These are phyloP conservation scores for Climacium dendroides DNA, from an alignment of 225 moss, liverwort and hornwort species.

Conservation along the genomic window DNA sequence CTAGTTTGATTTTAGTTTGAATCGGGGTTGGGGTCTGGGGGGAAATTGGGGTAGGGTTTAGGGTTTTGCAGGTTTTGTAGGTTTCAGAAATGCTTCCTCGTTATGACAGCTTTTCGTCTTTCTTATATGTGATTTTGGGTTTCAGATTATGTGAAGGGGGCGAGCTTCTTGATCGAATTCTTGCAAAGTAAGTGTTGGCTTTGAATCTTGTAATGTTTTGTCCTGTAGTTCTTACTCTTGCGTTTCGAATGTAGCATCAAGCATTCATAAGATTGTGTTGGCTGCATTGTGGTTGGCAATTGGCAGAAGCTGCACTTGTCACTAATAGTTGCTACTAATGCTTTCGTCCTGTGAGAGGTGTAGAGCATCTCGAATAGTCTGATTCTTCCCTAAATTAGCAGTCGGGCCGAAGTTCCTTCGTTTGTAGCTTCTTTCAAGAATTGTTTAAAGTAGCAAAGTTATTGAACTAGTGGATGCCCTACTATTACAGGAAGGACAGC, in stretches of 20 bases:
- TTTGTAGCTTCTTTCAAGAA: not conserved
- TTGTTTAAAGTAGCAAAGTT: not conserved
- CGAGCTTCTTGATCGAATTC: constrained; percentile 46
- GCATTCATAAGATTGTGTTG: not conserved
- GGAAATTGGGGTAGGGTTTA: not conserved
- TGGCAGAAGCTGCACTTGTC: not conserved
- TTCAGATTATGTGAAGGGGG: constrained; percentile 48
- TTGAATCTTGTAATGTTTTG: not conserved
- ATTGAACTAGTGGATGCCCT: not conserved
- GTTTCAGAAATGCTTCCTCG: not conserved
- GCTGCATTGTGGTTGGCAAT: not conserved
- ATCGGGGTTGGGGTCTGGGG: not conserved
- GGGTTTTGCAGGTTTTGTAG: not conserved
- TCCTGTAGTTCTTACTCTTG: not conserved
- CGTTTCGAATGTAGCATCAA: not conserved
- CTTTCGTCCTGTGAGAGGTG: not conserved
- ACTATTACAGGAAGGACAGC: constrained; percentile 20
- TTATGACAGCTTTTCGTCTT: not conserved
- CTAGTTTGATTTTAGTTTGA: not conserved
- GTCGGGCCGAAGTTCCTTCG: no score
- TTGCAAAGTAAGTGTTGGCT: constrained; percentile 18
- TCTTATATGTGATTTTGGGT: not conserved
- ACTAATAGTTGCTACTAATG: not conserved
- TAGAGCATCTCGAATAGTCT: not conserved
- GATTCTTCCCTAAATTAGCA: not conserved